Conservation (phyloP, 2,329 filamentous ascomycete genomes). For the Trichoderma sp. region DNA sequence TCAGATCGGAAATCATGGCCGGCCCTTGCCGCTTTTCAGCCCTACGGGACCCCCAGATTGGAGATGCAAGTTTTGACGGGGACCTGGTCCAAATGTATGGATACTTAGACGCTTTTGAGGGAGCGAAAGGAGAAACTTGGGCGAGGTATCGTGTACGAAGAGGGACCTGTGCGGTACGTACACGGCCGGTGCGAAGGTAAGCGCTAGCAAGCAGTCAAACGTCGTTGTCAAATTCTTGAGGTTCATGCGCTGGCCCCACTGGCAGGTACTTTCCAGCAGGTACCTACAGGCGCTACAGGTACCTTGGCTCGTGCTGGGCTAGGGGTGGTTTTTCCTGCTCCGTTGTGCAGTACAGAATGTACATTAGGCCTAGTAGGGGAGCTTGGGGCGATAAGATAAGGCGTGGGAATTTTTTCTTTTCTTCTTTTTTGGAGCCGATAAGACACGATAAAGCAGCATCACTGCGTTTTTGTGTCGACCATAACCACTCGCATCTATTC, state of each 20-base stretch:
- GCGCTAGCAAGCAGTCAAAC: neutral
- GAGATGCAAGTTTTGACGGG: neutral
- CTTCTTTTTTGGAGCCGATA: neutral
- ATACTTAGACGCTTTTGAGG: neutral
- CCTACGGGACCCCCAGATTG: neutral
- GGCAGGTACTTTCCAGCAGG: neutral
- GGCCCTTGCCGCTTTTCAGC: slow-evolving; percentile 18
- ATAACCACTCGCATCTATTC: neutral
- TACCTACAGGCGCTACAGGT: neutral
- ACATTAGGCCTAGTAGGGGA: neutral
- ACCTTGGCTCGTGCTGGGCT: neutral
- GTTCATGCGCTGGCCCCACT: neutral
- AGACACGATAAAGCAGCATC: slow-evolving; percentile 10
- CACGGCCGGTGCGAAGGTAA: neutral
- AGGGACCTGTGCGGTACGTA: neutral
- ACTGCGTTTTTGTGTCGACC: neutral
- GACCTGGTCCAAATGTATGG: slow-evolving; percentile 6
- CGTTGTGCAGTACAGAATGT: neutral
- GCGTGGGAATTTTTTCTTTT: slow-evolving; percentile 8
- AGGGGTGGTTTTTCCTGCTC: neutral
- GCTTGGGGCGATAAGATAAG: slow-evolving; percentile 16
- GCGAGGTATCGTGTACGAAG: slow-evolving; percentile 19
- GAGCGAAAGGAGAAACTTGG: neutral
- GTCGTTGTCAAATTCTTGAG: neutral
- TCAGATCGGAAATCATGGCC: neutral